phyloP scores from a whole-genome alignment of 495 filamentous ascomycete species.

The Pyrenula aspistea region DNA sequence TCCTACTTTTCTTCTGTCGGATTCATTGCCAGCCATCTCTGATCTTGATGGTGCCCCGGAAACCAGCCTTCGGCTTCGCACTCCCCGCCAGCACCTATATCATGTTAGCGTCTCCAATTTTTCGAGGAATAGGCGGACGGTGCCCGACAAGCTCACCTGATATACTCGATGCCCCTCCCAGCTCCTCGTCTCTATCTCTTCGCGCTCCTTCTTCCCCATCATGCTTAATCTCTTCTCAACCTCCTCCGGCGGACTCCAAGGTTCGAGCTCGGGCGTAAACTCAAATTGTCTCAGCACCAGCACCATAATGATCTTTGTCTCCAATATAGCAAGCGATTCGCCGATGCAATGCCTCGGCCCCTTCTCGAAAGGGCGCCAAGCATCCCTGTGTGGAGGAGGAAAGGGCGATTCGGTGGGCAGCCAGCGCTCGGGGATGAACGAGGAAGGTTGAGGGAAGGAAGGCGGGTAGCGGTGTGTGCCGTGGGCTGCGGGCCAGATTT shows the following conservation, averaged over 20 bases:
- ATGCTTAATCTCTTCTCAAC: not conserved
- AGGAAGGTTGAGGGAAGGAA: conserved; percentile 22
- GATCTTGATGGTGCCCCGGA: not conserved
- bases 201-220: not conserved
- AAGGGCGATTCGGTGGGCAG: not conserved
- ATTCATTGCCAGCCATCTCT: conserved; percentile 15
- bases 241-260: not conserved
- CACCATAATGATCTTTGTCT: conserved; percentile 17
- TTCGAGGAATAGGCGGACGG: too few species aligned
- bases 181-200: not conserved
- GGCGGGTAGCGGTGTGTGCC: conserved; percentile 16
- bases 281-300: conserved; percentile 10
- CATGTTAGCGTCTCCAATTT: too few species aligned
- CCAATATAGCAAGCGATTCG: conserved; percentile 10
- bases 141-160: too few species aligned
- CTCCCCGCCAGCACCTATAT: not conserved
- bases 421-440: conserved; percentile 33
- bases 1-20: too few species aligned
- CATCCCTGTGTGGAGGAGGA: conserved; percentile 1
- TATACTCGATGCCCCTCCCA: not conserved
- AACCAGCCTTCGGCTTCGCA: not conserved
- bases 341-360: conserved; percentile 13
- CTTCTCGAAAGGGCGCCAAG: conserved; percentile 16
- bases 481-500: conserved; percentile 21
- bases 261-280: not conserved